These are phyloP conservation scores for Hippophae tibetana DNA, from an alignment of 306 rosid species.

Conservation along the genomic window DNA sequence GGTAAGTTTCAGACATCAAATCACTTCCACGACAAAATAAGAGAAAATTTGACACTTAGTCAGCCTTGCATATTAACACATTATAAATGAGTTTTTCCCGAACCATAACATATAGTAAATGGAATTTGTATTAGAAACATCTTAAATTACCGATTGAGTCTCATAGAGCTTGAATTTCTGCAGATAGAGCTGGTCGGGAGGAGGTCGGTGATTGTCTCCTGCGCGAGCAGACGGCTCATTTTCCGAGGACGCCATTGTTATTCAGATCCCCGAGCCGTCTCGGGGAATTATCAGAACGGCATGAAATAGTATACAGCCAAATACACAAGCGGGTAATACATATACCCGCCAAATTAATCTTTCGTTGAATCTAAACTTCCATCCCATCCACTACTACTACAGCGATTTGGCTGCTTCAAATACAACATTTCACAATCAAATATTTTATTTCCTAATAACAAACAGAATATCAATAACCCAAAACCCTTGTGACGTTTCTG, in stretches of 20 bases:
- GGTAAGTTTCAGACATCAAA: too few species aligned
- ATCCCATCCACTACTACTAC: conserved; percentile 23
- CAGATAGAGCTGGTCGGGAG: conserved; percentile 48
- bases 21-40: too few species aligned
- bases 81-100: too few species aligned
- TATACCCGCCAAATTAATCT: conserved; percentile 13
- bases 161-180: conserved; percentile 91
- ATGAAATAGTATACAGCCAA: conserved; percentile 28
- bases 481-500: conserved; percentile 9
- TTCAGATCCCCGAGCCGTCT: conserved; percentile 78
- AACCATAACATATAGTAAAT: too few species aligned
- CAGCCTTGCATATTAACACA: too few species aligned
- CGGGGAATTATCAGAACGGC: conserved; percentile 62
- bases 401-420: conserved; percentile 68
- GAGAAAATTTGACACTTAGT: too few species aligned
- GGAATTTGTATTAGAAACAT: too few species aligned
- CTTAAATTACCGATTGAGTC: conserved; percentile 75
- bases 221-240: conserved; percentile 25
- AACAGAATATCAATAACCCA: not conserved
- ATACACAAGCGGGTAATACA: not conserved
- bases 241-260: conserved; percentile 58
- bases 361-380: conserved; percentile 16
- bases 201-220: conserved; percentile 20
- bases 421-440: conserved; percentile 44
- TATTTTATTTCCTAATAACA: not conserved